These are phyloP conservation scores for Zea luxurians DNA, from an alignment of 176 grass and related monocot genomes.

Conservation along the genomic window DNA sequence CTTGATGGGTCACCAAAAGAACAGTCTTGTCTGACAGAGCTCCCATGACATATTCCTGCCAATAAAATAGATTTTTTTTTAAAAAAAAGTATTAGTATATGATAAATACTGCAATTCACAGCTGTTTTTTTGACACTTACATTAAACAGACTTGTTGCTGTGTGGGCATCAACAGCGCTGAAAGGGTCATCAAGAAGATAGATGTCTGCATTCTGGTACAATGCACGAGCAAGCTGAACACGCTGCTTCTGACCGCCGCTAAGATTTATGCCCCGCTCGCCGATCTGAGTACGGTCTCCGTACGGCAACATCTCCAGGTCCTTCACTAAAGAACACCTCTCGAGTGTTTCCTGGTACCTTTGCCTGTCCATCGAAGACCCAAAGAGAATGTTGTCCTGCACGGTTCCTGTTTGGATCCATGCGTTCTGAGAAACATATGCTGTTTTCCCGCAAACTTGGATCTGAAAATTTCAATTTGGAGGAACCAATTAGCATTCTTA, in stretches of 20 bases:
- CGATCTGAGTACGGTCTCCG: slow-evolving; percentile 79
- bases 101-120: background rate
- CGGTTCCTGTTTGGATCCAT: slow-evolving; percentile 89
- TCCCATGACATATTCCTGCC: slow-evolving; percentile 83
- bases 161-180: slow-evolving; percentile 93
- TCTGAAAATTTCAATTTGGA: slow-evolving; percentile 42
- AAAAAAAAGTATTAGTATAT: background rate
- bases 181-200: slow-evolving; percentile 97
- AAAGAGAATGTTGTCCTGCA: slow-evolving; percentile 92
- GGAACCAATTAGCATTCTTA: background rate
- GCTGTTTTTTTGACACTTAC: slow-evolving; percentile 39
- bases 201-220: slow-evolving; percentile 84
- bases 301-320: slow-evolving; percentile 82
- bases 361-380: slow-evolving; percentile 63
- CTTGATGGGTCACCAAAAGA: slow-evolving; percentile 90
- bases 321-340: slow-evolving; percentile 69
- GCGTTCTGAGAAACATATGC: slow-evolving; percentile 92
- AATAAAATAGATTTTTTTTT: background rate
- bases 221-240: slow-evolving; percentile 83
- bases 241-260: slow-evolving; percentile 97
- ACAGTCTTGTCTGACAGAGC: slow-evolving; percentile 81
- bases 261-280: slow-evolving; percentile 88
- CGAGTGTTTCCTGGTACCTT: slow-evolving; percentile 76
- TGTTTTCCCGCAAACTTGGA: slow-evolving; percentile 72
- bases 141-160: slow-evolving; percentile 82